Conservation (phyloP, 148 eudicot species). For the Drosera capensis region DNA sequence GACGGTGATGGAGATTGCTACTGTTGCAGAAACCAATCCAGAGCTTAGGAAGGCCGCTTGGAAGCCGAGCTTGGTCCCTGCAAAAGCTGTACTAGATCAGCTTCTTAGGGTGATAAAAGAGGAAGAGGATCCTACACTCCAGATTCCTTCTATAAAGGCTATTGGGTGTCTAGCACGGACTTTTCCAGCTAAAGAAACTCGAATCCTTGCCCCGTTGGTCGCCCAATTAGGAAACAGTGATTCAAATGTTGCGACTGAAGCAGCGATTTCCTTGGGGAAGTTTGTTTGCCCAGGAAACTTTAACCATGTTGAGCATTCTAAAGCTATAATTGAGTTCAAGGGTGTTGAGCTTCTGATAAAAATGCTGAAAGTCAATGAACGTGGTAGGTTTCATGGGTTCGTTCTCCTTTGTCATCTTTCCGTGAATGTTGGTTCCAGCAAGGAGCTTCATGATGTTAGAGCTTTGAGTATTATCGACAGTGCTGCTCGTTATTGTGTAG, state of each 20-base stretch:
- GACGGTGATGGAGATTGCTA: constrained; percentile 62
- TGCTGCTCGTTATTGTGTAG: constrained; percentile 29
- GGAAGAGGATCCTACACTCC: constrained; percentile 19
- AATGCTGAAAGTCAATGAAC: constrained; percentile 30
- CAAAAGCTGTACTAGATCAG: constrained; percentile 56
- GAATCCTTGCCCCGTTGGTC: constrained; percentile 42
- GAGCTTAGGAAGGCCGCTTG: constrained; percentile 60
- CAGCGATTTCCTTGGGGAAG: constrained; percentile 48
- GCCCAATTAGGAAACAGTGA: constrained; percentile 33
- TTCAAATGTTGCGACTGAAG: constrained; percentile 38
- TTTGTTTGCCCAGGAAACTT: constrained; percentile 45
- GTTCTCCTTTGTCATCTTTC: constrained; percentile 50
- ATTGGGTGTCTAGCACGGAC: constrained; percentile 60
- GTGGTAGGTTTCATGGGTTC: constrained; percentile 29
- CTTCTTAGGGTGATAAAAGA: constrained; percentile 47
- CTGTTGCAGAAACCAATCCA: constrained; percentile 48
- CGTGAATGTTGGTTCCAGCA: constrained; percentile 49
- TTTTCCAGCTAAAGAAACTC: constrained; percentile 59
- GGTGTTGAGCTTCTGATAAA: constrained; percentile 53
- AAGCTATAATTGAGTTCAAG: constrained; percentile 41
- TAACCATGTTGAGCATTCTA: constrained; percentile 47
- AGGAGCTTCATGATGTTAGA: constrained; percentile 47
- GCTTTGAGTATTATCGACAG: constrained; percentile 45
- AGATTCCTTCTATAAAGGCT: constrained; percentile 40
- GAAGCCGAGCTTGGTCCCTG: constrained; percentile 54